Base-by-base conservation (phyloP, 148 eudicot genomes). In the Rhododendron simsii region DNA sequence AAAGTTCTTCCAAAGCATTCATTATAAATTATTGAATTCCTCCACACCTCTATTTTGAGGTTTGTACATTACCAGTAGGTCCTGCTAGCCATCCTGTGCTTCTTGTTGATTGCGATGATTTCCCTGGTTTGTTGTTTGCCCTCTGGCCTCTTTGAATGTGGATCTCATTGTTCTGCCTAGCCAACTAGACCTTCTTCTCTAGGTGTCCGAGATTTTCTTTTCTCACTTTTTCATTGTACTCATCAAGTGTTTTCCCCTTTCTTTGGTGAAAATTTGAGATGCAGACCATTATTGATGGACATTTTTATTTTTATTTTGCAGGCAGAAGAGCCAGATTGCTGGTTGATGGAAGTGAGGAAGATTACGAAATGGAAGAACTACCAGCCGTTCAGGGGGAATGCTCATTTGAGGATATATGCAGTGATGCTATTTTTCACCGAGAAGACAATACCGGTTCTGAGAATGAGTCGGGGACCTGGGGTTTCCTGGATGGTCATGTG, bases 331-430 rank as follows among this genome's bases (percentile, higher is more conserved):
- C 93, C 65, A 88, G 94, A 77, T 81, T 89, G 51, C 30, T 87
- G 78, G 73, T 84, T 87, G 95, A 92, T 85, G 94, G 91, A 86
- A 84, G 88, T 73, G 93, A 89, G 81, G 95, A 91, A 71, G 94
- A 88, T 79, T 85, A 89, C 84, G 94, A 90, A 82, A 69, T 88
- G 88, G 89, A 92, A 67, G 90, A 85, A 84, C 65, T 81, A 82
- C 78, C 84, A 77, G 45, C 86, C 74, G 81, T 84, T 80, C 86
- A 85, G 87, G 86, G 86, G 71, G 89, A 93, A 39, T 85, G 83
- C 65, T 82, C 91, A 59, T 97, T 97, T 91, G 99, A 97, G 81
- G 95, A 94, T 87, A 81, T 97, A 45, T 92, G 95, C 85, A 87
- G 88, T 51, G 85, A 92, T 89, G 86, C 86, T 88, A 81, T 90